Evolutionary conservation across 768 basidiomycete species (phyloP).

Genomic region (Pleurotus tuber-regium): DNA sequence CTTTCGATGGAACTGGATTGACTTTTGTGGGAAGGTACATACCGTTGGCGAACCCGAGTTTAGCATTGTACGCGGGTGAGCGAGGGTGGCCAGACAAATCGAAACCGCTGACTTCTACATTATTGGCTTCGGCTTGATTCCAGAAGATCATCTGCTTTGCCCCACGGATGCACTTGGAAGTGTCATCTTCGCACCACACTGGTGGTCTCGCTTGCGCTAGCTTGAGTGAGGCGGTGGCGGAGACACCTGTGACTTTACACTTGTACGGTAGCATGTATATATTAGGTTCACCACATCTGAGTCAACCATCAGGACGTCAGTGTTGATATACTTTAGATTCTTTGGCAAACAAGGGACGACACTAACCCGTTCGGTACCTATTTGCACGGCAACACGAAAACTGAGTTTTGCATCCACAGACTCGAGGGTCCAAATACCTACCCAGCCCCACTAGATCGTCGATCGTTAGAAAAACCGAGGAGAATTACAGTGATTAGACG

Average conservation of each 20-base stretch:
- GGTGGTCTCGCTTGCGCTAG: slow-evolving; percentile 30
- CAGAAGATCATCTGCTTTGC: slow-evolving; percentile 45
- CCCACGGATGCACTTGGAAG: slow-evolving; percentile 31
- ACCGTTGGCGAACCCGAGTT: slow-evolving; percentile 8
- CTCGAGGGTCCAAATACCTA: no score
- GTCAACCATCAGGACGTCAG: neutral
- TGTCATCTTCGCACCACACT: slow-evolving; percentile 40
- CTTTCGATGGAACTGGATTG: neutral
- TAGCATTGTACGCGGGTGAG: slow-evolving; percentile 31
- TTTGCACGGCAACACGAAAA: neutral
- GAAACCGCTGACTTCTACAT: slow-evolving; percentile 34
- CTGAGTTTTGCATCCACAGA: neutral
- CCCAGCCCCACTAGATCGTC: slow-evolving; percentile 40
- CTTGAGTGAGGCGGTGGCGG: slow-evolving; percentile 25
- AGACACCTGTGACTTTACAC: slow-evolving; percentile 36
- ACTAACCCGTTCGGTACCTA: slow-evolving; percentile 23
- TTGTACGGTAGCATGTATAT: slow-evolving; percentile 43
- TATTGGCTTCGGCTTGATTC: slow-evolving; percentile 42
- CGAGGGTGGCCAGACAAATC: slow-evolving; percentile 43
- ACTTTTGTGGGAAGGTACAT: neutral
- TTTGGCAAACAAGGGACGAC: slow-evolving; percentile 12
- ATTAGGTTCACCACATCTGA: slow-evolving; percentile 40
- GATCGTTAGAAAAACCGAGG: neutral
- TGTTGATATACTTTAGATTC: neutral
- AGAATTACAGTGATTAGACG: slow-evolving; percentile 14